Conservation (phyloP, 306 rosid species). For the Ceratonia siliqua region DNA sequence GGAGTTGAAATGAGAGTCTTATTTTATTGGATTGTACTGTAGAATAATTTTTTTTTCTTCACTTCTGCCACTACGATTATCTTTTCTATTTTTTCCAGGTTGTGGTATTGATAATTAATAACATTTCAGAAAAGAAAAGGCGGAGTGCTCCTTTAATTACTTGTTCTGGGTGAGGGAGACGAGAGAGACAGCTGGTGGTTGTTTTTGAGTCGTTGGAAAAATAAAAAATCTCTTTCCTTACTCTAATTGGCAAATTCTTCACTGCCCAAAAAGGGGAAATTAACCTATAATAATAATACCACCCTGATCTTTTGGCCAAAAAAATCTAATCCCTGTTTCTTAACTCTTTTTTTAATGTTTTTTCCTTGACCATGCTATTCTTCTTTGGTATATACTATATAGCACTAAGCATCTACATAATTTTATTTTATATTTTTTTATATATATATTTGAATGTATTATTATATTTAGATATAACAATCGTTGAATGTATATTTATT, state of each 20-base stretch:
- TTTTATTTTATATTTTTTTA: no score
- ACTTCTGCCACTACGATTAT: constrained; percentile 10
- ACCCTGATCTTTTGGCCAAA: neutral
- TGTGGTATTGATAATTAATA: constrained; percentile 21
- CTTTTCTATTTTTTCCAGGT: neutral
- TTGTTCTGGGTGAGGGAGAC: neutral
- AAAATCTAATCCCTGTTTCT: neutral
- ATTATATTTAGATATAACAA: no score
- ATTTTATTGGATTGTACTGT: constrained; percentile 35
- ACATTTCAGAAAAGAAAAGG: constrained; percentile 5
- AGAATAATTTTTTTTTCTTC: neutral
- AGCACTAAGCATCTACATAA: no score
- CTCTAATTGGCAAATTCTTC: constrained; percentile 51
- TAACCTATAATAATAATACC: constrained; percentile 29
- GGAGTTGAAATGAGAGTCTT: constrained; percentile 30
- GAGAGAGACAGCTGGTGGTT: constrained; percentile 52
- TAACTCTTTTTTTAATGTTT: neutral
- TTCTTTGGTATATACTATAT: neutral
- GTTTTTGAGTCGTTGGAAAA: constrained; percentile 42
- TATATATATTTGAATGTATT: no score
- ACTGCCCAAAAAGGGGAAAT: constrained; percentile 48
- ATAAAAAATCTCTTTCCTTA: constrained; percentile 49
- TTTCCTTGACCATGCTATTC: neutral
- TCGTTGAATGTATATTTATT: no score
- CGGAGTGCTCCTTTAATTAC: constrained; percentile 27